Conservation (phyloP, 2,329 filamentous ascomycete species). For the Exophiala aquamarina region DNA sequence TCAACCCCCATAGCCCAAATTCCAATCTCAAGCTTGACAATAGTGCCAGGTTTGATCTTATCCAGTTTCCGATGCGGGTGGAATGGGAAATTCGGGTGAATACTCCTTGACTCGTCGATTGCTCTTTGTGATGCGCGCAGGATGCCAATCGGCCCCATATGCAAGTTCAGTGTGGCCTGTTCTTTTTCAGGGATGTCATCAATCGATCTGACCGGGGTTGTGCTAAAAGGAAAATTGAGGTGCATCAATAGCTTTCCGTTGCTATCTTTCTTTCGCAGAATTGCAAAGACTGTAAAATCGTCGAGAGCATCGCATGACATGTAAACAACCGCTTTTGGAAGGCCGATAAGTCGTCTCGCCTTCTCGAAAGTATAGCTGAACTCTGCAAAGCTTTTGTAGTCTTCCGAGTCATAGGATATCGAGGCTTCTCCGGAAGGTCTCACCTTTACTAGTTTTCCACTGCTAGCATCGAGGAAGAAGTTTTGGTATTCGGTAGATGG, state of each 20-base stretch:
- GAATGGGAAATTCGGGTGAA: conserved; percentile 35
- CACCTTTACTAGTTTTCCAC: conserved; percentile 11
- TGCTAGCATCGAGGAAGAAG: conserved; percentile 29
- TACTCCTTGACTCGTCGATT: conserved; percentile 34
- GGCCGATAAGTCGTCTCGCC: conserved; percentile 39
- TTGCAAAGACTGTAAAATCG: conserved; percentile 46
- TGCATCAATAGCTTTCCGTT: conserved; percentile 44
- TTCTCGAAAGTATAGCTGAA: conserved; percentile 44
- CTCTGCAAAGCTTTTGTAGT: conserved; percentile 21
- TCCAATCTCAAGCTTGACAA: conserved; percentile 49
- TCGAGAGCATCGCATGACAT: conserved; percentile 43
- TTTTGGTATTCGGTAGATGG: conserved; percentile 17
- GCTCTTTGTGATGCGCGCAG: conserved; percentile 45
- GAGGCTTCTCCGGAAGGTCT: conserved; percentile 5
- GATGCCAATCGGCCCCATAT: conserved; percentile 44
- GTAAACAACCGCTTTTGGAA: conserved; percentile 49
- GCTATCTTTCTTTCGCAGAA: conserved; percentile 45
- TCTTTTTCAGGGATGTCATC: conserved; percentile 39
- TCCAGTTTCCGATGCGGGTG: conserved; percentile 42
- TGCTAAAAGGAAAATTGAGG: conserved; percentile 43
- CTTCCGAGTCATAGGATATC: conserved; percentile 36
- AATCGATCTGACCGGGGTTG: conserved; percentile 31
- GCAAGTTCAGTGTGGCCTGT: conserved; percentile 38
- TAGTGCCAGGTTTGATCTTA: conserved; percentile 40
- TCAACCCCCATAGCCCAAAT: conserved; percentile 50